Evolutionary conservation across 2,329 filamentous ascomycete genomes (phyloP).

Genomic region (Aspergillus novofumigatus): DNA sequence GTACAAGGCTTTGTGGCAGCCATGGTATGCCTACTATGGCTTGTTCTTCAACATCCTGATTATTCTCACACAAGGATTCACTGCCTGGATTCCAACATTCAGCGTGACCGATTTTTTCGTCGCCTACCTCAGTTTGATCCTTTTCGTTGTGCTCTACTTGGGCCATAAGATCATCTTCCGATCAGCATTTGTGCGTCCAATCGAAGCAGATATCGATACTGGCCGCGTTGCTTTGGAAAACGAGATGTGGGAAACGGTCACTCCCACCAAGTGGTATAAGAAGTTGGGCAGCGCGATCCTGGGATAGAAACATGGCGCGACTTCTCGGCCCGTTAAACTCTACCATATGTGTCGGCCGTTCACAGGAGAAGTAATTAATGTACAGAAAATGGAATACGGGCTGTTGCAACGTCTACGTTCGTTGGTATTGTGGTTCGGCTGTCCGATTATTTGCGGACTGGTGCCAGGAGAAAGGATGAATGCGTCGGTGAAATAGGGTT

Average conservation of each 20-base stretch:
- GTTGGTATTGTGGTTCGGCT: background rate
- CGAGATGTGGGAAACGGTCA: slow-evolving; percentile 30
- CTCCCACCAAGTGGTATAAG: slow-evolving; percentile 17
- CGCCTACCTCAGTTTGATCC: slow-evolving; percentile 60
- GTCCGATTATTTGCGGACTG: background rate
- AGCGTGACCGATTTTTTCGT: slow-evolving; percentile 58
- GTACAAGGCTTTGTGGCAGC: slow-evolving; percentile 60
- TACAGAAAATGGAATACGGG: background rate
- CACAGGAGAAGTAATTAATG: background rate
- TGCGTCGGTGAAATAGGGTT: background rate
- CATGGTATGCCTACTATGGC: slow-evolving; percentile 62
- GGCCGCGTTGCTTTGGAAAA: slow-evolving; percentile 35
- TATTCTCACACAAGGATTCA: slow-evolving; percentile 65
- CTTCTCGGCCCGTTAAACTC: background rate
- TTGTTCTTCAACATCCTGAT: slow-evolving; percentile 63
- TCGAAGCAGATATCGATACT: slow-evolving; percentile 43
- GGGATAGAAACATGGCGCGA: background rate
- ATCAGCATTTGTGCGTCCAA: slow-evolving; percentile 34
- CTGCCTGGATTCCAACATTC: slow-evolving; percentile 60
- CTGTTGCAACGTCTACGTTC: background rate
- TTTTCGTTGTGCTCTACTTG: slow-evolving; percentile 58
- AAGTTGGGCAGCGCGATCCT: slow-evolving; percentile 9
- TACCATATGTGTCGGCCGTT: background rate
- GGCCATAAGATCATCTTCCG: slow-evolving; percentile 54
- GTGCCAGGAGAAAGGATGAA: background rate